Conservation (phyloP, 2,329 filamentous ascomycete genomes). For the Nemania serpens region DNA sequence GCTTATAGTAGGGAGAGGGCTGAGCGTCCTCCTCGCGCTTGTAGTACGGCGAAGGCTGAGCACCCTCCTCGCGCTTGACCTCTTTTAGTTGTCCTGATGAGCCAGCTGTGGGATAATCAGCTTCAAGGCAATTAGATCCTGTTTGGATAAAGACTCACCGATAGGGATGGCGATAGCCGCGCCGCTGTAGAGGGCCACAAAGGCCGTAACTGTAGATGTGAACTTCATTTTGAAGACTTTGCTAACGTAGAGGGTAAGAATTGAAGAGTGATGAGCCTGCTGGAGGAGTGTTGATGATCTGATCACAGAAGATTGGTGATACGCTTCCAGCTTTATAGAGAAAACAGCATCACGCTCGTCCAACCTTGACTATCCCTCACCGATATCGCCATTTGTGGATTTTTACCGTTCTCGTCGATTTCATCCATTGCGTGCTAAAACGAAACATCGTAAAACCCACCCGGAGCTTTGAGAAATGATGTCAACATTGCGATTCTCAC, state of each 20-base stretch:
- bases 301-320: neutral
- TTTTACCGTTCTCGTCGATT: no score
- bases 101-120: neutral
- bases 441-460: neutral
- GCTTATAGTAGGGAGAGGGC: no score
- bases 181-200: neutral
- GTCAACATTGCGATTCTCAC: neutral
- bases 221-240: neutral
- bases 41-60: neutral
- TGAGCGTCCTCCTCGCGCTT: neutral
- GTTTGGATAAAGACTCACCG: conserved; percentile 19
- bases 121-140: neutral
- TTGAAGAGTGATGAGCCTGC: neutral
- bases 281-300: neutral
- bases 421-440: neutral
- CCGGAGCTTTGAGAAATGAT: neutral
- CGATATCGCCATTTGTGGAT: neutral
- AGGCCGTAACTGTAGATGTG: neutral
- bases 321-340: neutral
- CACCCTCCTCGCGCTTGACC: neutral
- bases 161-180: neutral
- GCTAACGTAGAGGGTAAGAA: neutral
- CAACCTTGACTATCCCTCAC: neutral
- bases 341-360: neutral
- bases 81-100: neutral